Percentiles rank a stretch among this genome's conserved stretches.
Conservation (phyloP, 2,329 filamentous ascomycete species). For the Diaporthe ampelina region DNA sequence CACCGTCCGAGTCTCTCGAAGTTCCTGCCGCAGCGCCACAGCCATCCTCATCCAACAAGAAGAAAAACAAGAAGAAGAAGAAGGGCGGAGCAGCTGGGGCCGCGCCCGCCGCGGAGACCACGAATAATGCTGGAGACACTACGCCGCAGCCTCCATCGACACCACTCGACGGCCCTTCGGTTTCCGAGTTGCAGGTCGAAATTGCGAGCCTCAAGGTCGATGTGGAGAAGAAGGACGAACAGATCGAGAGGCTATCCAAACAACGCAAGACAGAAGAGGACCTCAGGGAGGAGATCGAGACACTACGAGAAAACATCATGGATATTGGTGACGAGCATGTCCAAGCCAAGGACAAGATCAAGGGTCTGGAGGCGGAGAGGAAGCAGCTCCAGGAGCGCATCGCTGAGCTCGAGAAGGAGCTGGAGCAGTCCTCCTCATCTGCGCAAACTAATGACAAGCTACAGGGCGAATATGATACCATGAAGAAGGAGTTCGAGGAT, state of each 20-base stretch:
- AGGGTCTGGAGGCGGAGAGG: slow-evolving; percentile 80
- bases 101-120: slow-evolving; percentile 57
- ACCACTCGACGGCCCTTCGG: slow-evolving; percentile 48
- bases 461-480: slow-evolving; percentile 69
- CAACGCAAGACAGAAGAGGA: slow-evolving; percentile 83
- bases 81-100: slow-evolving; percentile 71
- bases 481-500: slow-evolving; percentile 72
- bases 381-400: slow-evolving; percentile 74
- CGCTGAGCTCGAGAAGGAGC: slow-evolving; percentile 77
- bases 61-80: slow-evolving; percentile 89
- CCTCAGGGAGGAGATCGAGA: slow-evolving; percentile 87
- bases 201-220: slow-evolving; percentile 66
- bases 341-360: slow-evolving; percentile 82
- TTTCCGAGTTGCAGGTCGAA: slow-evolving; percentile 61
- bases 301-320: slow-evolving; percentile 83
- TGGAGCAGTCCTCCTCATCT: slow-evolving; percentile 57
- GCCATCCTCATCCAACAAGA: slow-evolving; percentile 60
- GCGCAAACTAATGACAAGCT: slow-evolving; percentile 66
- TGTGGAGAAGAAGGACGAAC: slow-evolving; percentile 75
- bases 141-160: slow-evolving; percentile 53
- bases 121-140: slow-evolving; percentile 52
- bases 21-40: slow-evolving; percentile 40
- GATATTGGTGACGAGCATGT: slow-evolving; percentile 87
- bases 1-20: slow-evolving; percentile 34
- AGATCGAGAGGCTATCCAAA: slow-evolving; percentile 78